These are phyloP conservation scores for Aphanoascus verrucosus DNA, from an alignment of 2,329 filamentous ascomycete species.

Conservation along the genomic window DNA sequence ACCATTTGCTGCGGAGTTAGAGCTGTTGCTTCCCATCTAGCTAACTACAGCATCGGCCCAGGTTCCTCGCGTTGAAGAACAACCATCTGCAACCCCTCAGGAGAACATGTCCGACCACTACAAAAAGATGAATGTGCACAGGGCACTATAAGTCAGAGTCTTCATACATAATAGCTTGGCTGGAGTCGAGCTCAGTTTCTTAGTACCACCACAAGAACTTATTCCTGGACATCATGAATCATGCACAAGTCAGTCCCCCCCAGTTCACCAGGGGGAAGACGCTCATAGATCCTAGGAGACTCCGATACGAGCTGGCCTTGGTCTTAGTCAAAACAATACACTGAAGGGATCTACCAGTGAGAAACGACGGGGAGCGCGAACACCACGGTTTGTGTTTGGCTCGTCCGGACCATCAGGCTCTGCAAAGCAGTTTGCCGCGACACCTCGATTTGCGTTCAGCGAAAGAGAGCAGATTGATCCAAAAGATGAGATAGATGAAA, in stretches of 20 bases:
- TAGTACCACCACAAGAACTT: no score
- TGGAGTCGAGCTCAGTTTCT: no score
- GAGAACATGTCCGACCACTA: no score
- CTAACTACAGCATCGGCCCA: no score
- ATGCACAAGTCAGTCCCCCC: background rate
- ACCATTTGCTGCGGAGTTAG: no score
- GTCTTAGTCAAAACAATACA: background rate
- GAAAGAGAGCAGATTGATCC: background rate
- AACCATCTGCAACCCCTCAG: no score
- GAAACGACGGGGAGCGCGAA: background rate
- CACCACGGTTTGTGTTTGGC: constrained; percentile 15
- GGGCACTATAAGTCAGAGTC: no score
- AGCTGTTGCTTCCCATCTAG: no score
- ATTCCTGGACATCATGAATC: background rate
- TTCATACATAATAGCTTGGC: no score
- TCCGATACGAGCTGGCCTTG: background rate
- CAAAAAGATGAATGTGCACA: no score
- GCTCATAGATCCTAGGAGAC: background rate
- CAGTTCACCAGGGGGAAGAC: background rate
- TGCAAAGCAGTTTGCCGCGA: constrained; percentile 15
- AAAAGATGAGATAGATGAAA: constrained; percentile 9
- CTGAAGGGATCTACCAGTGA: background rate
- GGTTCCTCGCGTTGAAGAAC: no score
- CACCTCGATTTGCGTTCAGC: constrained; percentile 16
- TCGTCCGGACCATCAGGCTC: constrained; percentile 9